These are phyloP conservation scores for Seminavis robusta DNA, from an alignment of 108 stramenopile genomes.

Conservation along the genomic window DNA sequence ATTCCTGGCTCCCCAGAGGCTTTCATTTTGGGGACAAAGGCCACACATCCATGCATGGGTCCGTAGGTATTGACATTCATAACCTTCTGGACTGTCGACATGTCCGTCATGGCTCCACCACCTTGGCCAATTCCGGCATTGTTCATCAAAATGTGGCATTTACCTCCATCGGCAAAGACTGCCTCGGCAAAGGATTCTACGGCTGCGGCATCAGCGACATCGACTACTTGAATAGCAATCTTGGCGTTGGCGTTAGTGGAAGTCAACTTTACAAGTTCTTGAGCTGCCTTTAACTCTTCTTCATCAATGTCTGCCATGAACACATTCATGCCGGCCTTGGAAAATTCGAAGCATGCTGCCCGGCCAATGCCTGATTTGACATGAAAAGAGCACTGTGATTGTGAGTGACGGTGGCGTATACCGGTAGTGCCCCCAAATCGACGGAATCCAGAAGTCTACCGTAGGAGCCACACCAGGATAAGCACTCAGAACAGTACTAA, in stretches of 20 bases:
- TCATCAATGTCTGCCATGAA: conserved; percentile 51
- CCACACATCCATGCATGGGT: conserved; percentile 50
- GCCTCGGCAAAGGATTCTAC: conserved; percentile 24
- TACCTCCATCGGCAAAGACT: conserved; percentile 27
- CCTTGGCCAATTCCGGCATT: conserved; percentile 48
- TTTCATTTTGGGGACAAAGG: conserved; percentile 58
- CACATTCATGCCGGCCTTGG: conserved; percentile 41
- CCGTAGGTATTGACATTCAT: conserved; percentile 50
- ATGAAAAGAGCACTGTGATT: not conserved
- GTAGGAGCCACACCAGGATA: not conserved
- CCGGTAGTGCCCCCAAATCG: not conserved
- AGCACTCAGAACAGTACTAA: not conserved
- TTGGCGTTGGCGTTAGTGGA: not conserved
- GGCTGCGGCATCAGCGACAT: conserved; percentile 27
- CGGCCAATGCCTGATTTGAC: conserved; percentile 40
- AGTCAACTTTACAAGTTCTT: conserved; percentile 15
- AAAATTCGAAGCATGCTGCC: conserved; percentile 35
- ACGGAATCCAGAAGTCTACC: not conserved
- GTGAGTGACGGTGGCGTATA: not conserved
- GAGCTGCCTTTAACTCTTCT: conserved; percentile 26
- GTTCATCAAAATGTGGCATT: conserved; percentile 50
- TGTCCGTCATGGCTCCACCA: conserved; percentile 44
- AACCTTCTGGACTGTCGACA: conserved; percentile 18
- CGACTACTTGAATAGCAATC: conserved; percentile 27
- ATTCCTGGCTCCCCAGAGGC: conserved; percentile 33